Base-by-base conservation (phyloP, 116 monocot species). In the Posidonia oceanica region DNA sequence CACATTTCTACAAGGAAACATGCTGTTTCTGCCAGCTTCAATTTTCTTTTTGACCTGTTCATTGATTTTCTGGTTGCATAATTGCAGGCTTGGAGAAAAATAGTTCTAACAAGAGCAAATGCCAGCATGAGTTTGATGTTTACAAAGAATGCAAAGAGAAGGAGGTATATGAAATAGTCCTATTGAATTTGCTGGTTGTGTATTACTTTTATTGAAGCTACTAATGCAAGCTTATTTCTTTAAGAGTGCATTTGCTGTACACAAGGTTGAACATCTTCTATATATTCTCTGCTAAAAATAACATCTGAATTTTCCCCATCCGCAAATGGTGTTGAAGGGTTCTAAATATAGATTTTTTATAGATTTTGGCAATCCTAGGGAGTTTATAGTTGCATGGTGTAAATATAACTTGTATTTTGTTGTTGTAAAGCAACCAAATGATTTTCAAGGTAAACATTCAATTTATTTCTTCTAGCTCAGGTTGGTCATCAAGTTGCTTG, bases 91-190 rank as follows among this genome's bases (percentile, higher is more conserved):
- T 96, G 60, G 88, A 91, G 63, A 68, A 76, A 83, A 69, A 72
- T 69, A 82, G 90, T 70, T 73, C 81, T 20, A 86, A 93, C 56
- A 98, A 93, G 73, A 88, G 80, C 80, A 93, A 90, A 80, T 99
- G 98, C 44, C 98, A 90, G 59, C 74, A 90, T 56, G 79, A 90
- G 59, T 99, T 99, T 90, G 90, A 93, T 75, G 76, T 84, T 67
- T 99, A 99, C 66, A 99, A 93, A 82, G 93, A 93, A 60, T 99
- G 98, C 77, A 99, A 85, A 71, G 93, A 99, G 81, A 99, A 83
- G 79, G 98, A 93, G 98, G 98, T 93, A 73, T 1, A 3, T 7
- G 5, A 61, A 13, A 13, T 61, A 11, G 14, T 61, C 36, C 18
- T 29, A 21, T 22, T 22, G 36, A 36, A 61, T 22, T 14, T 61